phyloP scores from a whole-genome alignment of 345 rosid species.

The Aquilaria yunnanensis region DNA sequence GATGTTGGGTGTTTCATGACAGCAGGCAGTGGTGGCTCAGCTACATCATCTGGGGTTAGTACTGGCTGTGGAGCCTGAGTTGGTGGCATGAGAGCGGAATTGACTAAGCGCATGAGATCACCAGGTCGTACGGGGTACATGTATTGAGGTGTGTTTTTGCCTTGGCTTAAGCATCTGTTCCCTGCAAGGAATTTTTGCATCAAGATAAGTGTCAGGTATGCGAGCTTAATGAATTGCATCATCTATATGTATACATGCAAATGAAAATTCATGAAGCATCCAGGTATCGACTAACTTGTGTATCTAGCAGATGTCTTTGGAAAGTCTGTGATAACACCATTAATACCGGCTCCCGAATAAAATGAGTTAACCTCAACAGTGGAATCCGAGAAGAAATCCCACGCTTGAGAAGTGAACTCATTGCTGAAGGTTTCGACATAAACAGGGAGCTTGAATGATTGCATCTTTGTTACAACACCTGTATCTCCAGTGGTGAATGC shows the following conservation, averaged over 20 bases:
- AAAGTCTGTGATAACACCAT: conserved; percentile 82
- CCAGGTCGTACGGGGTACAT: conserved; percentile 60
- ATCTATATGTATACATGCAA: no score
- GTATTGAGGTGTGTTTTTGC: conserved; percentile 23
- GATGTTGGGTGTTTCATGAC: conserved; percentile 15
- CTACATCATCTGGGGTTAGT: conserved; percentile 46
- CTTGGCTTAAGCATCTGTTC: conserved; percentile 42
- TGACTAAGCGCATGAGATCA: conserved; percentile 27
- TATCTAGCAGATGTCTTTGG: conserved; percentile 72
- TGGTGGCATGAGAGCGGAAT: conserved; percentile 28
- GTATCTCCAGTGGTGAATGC: conserved; percentile 32
- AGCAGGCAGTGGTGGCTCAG: conserved; percentile 59
- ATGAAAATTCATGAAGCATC: not conserved
- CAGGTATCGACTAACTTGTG: conserved; percentile 44
- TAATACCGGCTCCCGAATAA: conserved; percentile 18
- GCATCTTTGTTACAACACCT: conserved; percentile 42
- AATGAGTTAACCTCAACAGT: conserved; percentile 68
- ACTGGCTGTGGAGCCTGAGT: conserved; percentile 65
- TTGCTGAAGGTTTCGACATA: conserved; percentile 67
- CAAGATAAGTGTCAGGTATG: not conserved
- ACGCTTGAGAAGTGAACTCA: conserved; percentile 84
- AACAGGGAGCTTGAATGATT: conserved; percentile 44
- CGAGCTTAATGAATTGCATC: no score
- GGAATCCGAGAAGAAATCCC: conserved; percentile 81
- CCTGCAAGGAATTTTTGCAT: conserved; percentile 30